Evolutionary conservation across 2,329 filamentous ascomycete species (phyloP), one percentile per base, ranked within the genome.

Genomic region (Aspergillus sp.): DNA sequence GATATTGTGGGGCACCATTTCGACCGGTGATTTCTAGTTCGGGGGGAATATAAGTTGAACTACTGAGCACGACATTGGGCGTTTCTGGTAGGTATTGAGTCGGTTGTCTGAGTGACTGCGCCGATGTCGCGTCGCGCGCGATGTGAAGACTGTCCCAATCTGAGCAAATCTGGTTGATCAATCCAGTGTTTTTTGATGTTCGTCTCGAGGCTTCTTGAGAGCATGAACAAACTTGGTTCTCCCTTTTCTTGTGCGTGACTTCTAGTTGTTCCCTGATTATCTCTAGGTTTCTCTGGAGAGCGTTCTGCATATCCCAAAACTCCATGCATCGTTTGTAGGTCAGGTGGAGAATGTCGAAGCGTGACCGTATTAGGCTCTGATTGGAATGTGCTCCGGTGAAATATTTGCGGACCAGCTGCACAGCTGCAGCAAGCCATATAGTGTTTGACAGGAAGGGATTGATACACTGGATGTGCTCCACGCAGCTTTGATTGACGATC

Each of bases 381-480:
- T 9, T 36, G 11, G 33, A 36, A 36, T 36, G 11, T 16, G 33
- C 11, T 36, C n/a, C 11, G 11, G 33, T 36, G n/a, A 36, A 36
- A 36, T 36, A 36, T 26, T 60, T 61, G 11, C 54, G 56, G 16
- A 64, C 52, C 5, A 67, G 51, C 47, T 70, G 67, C 2, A 65
- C 62, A 0, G 67, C 66, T 0, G 65, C 60, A 0, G 65, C 65
- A 7, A 71, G 61, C 68, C 68, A 71, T 4, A 68, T 60, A 1
- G 66, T 69, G 56, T 60, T 70, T 13, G 57, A 53, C 17, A 68
- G 56, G 45, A 70, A 70, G 2, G 68, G 67, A 47, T 69, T 70
- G 22, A 70, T 61, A 51, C 65, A 62, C 32, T 54, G 57, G 42
- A 63, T 55, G 51, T 69, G 65, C 16, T 65, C 58, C 1, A 60